Evolutionary conservation across 1,284 basidiomycete species (phyloP), one percentile per base, ranked within the genome.

Genomic region (Fomitopsis palustris): DNA sequence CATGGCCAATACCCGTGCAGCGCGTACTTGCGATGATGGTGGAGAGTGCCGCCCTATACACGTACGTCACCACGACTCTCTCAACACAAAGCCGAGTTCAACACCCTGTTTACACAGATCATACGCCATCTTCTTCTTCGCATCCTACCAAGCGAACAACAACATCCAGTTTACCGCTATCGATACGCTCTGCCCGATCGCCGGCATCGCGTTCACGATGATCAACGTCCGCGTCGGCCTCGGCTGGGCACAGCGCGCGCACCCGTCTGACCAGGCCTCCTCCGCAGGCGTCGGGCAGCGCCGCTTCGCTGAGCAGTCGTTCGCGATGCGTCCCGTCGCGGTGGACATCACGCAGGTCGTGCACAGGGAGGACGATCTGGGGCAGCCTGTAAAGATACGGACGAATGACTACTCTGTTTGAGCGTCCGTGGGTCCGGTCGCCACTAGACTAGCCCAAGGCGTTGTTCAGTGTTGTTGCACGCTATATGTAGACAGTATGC

Each of bases 221-320:
- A 58, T 58, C 57, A 58, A 58, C 27, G 52, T 54, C 41, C 57
- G 57, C 23, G 57, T 58, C 8, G 57, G 57, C 39, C 21, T 54
- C 16, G 57, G 57, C 6, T 53, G 57, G 57, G 57, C 38, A 14
- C 43, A 45, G 51, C 54, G 42, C 2, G 43, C 43, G 9, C 53
- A 55, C 31, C 21, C 7, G 5, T 53, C 52, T 39, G 21, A 25
- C 27, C 38, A 43, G 39, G 45, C 14, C 14, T 25, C n/a, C 8
- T 33, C 54, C 16, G 10, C 39, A 38, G 54, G 37, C 17, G 31
- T 33, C 17, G 41, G 7, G 5, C 37, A 41, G 19, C 16, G 42
- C 14, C 54, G 54, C 54, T 4, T 4, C 29, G 42, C 38, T 3
- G 54, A 55, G 10, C 54, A 55, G 23, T 55, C 54, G 5, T 55